Evolutionary conservation across 2,329 filamentous ascomycete genomes (phyloP), one percentile per base, ranked within the genome.

Genomic region (Phialophora verrucosa): DNA sequence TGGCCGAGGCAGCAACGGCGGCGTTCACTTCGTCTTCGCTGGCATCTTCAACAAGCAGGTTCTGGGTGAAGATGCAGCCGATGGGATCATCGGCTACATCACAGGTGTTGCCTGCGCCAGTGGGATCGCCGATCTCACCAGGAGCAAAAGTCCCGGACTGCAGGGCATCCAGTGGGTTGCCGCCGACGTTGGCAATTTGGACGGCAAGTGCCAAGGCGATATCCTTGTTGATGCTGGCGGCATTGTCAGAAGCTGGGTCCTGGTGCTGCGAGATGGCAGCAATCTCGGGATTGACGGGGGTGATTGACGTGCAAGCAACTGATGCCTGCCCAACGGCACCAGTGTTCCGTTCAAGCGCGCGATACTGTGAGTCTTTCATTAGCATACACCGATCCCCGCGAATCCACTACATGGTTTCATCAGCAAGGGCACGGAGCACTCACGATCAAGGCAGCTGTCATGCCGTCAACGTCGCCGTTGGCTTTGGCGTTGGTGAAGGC

Each of bases 221-320:
- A 42, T 81, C 79, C 79, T 88, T 89, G 81, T 90, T 90, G 56
- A 80, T 78, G 1, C 75, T 83, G 14, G 83, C 82, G 12, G 87
- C 85, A 50, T 83, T 83, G 2, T 81, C 74, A 0, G 85, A 85
- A 23, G 88, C 88, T 31, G 88, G 87, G 75, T 91, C 88, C 78
- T 91, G 88, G 77, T 90, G 88, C 77, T 89, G 87, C 62, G 81
- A 78, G 66, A 91, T 75, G 51, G 86, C 86, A 31, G 82, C 84
- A 72, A 91, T 89, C 78, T 90, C 88, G 2, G 88, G 83, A 78
- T 91, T 91, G 65, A 81, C 80, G 17, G 88, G 85, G 49, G 77
- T 54, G 70, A 83, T 86, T 75, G 77, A 79, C 49, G 77, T 82
- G 79, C 88, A 91, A 57, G 83, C 76, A 35, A 82, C 84, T 55